Base-by-base conservation (phyloP, 805 yeast species). In the Cyberlindnera sargentensis region DNA sequence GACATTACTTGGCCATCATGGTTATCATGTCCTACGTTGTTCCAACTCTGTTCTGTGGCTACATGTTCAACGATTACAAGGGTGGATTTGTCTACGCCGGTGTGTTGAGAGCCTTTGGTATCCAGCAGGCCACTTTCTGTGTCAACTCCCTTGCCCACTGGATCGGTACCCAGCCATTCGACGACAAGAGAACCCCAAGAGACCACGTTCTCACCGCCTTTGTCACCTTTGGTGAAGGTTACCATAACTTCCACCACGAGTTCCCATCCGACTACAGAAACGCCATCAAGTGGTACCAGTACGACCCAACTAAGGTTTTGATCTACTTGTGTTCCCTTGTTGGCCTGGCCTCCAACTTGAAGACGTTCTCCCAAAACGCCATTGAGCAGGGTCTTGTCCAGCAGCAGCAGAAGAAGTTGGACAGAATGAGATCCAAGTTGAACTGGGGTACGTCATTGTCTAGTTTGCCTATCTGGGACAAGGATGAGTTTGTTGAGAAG, bases 211-310 rank as follows among this genome's bases (percentile, higher is more conserved):
- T 85, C 49, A 84, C 93, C 40, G 93, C 93, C 4, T 67, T 84
- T 47, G 88, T 84, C 46, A 85, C 95, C 0, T 84, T 84, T 58
- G 95, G 95, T 65, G 95, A 85, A 67, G 95, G 95, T 50, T 84
- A 84, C 72, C 93, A 85, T 60, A 85, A 85, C 67, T 85, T 84
- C 79, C 95, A 85, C 65, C 95, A 85, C 63, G 95, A 84, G 70
- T 85, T 84, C 75, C 93, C 95, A 56, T 76, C 86, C 20, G 95
- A 85, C 67, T 85, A 84, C 75, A 78, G 95, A 75, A 84, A 84
- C 61, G 93, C 93, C 32, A 73, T 84, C 60, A 82, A 78, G 61
- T 84, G 93, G 93, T 84, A 80, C 71, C 91, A 84, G 72, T 84
- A 79, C 60, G 95, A 85, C 62, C 95, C 95, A 52, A 84, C 93